Evolutionary conservation across 1,284 basidiomycete species (phyloP), one percentile per base, ranked within the genome.

Genomic region (Trametes pubescens): DNA sequence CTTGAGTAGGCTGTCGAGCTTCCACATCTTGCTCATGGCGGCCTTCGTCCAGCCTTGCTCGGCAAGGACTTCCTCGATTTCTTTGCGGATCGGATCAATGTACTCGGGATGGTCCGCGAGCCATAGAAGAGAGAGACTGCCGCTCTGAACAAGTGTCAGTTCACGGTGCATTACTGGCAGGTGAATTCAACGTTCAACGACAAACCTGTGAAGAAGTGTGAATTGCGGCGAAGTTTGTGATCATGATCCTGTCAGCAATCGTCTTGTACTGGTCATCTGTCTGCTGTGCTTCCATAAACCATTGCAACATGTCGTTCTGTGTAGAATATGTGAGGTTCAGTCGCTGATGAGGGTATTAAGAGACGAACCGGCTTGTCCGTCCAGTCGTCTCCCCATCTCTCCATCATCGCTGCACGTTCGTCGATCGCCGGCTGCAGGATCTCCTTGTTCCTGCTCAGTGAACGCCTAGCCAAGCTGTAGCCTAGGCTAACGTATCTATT

Each of bases 1-100:
- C 52, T 81, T 79, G 46, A 87, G 65, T 69, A 86, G 85, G 63
- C 83, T 86, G 65, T 86, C 84, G 26, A 86, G 66, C 58, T 81
- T 82, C 56, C 73, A 71, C 79, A 85, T 78, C 54, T 80, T 81
- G 10, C 68, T 69, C 57, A 86, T 72, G 0, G 80, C 75, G 0
- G 67, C 66, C 66, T 83, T 84, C 0, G 79, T 80, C 80, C 82
- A 83, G 0, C 83, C 82, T 18, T 82, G 77, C 37, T 73, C 70
- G 0, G 62, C 58, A 9, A 81, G 61, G 2, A 79, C 71, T 0
- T 56, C 51, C 26, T 80, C 78, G 0, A 84, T 72, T 66, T 86
- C 84, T 43, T 82, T 77, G 2, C 83, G 77, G 43, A 86, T 68
- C 4, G 76, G 76, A 14, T 75, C 62, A 14, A 80, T 67, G 51